A percentile compares a stretch with the other conserved stretches of the same genome.
Evolutionary conservation across 2,329 filamentous ascomycete genomes (phyloP).

Genomic region (Didymella lethalis): DNA sequence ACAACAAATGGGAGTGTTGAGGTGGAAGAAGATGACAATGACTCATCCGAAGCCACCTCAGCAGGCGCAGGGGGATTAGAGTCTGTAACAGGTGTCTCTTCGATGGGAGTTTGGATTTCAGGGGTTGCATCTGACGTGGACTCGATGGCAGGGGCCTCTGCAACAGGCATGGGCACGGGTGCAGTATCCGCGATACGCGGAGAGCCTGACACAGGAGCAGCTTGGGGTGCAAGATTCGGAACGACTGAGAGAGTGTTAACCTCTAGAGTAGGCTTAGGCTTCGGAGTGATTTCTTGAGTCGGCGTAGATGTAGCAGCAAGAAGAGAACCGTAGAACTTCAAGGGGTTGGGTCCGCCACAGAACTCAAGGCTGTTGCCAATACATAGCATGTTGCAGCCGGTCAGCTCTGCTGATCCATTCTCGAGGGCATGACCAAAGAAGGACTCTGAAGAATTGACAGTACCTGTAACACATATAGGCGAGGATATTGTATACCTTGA

Average conservation of each 20-base stretch:
- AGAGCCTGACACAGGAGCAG: not conserved
- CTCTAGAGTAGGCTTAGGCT: not conserved
- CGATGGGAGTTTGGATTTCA: not conserved
- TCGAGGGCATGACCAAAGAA: not conserved
- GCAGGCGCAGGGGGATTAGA: not conserved
- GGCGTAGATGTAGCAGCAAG: not conserved
- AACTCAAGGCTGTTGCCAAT: not conserved
- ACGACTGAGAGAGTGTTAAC: not conserved
- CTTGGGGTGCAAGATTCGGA: not conserved
- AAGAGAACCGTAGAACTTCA: not conserved
- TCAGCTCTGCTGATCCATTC: not conserved
- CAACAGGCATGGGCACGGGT: not conserved
- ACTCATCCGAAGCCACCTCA: not conserved
- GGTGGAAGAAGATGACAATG: not conserved
- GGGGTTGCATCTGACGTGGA: not conserved
- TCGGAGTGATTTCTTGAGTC: not conserved
- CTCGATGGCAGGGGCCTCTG: not conserved
- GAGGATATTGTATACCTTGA: not conserved
- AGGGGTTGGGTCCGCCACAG: not conserved
- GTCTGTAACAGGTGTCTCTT: not conserved
- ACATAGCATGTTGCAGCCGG: not conserved
- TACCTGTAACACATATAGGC: not conserved
- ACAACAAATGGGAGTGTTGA: not conserved
- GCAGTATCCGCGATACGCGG: not conserved
- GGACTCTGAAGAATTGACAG: not conserved